Evolutionary conservation across 1,284 basidiomycete genomes (phyloP).

Genomic region (Athelia psychrophila): DNA sequence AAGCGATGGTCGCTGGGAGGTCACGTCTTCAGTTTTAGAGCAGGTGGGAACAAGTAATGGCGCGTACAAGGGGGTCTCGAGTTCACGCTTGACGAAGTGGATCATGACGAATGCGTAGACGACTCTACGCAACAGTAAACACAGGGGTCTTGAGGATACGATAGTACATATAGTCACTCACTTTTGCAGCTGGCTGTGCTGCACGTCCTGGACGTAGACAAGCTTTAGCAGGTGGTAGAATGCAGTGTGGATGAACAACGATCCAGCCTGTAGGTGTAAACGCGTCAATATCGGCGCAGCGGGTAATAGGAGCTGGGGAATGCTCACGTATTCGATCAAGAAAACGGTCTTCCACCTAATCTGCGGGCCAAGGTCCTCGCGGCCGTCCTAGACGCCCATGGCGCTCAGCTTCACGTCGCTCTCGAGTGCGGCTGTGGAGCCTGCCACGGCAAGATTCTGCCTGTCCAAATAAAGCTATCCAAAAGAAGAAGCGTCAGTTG

Average conservation of each 20-base stretch:
- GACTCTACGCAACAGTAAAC: constrained; percentile 60
- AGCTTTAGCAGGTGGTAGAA: constrained; percentile 72
- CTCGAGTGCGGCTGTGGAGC: constrained; percentile 56
- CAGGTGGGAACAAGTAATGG: constrained; percentile 6
- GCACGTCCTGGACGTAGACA: constrained; percentile 67
- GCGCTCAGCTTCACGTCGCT: constrained; percentile 62
- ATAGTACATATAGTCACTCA: too few relatives aligned
- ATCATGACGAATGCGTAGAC: constrained; percentile 77
- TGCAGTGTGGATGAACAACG: constrained; percentile 88
- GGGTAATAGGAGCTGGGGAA: too few relatives aligned
- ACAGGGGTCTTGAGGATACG: too few relatives aligned
- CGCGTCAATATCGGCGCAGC: neutral
- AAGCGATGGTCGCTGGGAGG: constrained; percentile 83
- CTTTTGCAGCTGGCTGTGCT: constrained; percentile 80
- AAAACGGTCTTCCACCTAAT: constrained; percentile 86
- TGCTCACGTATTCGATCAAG: constrained; percentile 88
- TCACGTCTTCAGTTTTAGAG: neutral
- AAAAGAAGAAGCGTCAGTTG: neutral
- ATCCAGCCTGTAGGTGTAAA: constrained; percentile 61
- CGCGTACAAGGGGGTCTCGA: constrained; percentile 89
- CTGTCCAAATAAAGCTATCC: constrained; percentile 71
- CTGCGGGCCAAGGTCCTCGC: constrained; percentile 86
- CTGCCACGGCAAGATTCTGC: constrained; percentile 70
- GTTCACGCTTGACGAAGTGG: constrained; percentile 92
- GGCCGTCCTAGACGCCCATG: constrained; percentile 54